A percentile compares a stretch with the other conserved stretches of the same genome.
phyloP scores from a whole-genome alignment of 176 grass and related monocot genomes.

The Stipa capillata region DNA sequence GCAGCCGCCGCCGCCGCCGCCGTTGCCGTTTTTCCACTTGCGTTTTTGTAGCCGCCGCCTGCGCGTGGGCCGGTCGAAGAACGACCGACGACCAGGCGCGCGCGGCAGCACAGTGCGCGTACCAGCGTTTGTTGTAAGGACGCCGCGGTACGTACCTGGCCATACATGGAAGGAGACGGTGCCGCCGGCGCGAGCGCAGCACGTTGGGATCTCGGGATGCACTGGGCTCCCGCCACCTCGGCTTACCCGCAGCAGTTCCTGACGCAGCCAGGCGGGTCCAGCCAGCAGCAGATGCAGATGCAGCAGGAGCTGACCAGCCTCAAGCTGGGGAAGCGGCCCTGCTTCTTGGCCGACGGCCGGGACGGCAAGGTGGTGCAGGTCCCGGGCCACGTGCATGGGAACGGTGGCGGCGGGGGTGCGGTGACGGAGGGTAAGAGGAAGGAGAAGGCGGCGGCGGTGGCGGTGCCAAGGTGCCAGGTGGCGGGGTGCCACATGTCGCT shows the following conservation, averaged over 20 bases:
- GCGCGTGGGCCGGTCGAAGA: no score
- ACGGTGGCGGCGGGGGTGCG: not conserved
- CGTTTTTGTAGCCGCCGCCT: no score
- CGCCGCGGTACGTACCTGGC: no score
- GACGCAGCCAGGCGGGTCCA: not conserved
- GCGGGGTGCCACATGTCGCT: constrained; percentile 51
- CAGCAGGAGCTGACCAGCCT: constrained; percentile 48
- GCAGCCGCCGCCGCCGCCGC: not conserved
- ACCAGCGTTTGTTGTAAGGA: no score
- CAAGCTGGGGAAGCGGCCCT: constrained; percentile 60
- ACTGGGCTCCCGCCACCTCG: constrained; percentile 13
- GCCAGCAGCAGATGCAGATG: constrained; percentile 13
- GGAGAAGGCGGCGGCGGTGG: constrained; percentile 20
- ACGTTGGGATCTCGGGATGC: constrained; percentile 18
- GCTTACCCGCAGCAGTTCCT: constrained; percentile 5
- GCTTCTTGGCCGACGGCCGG: constrained; percentile 4
- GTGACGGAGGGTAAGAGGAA: constrained; percentile 26
- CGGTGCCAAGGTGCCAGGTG: constrained; percentile 62
- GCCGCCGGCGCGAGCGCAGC: not conserved
- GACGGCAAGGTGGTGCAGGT: not conserved
- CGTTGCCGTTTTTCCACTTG: not conserved
- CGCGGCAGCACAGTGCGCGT: no score
- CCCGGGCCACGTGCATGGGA: not conserved
- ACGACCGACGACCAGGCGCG: no score
- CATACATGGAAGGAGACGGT: constrained; percentile 34